Percentiles rank a stretch among this genome's conserved stretches.
phyloP scores from a whole-genome alignment of 208 protist species.

The Leishmania major region DNA sequence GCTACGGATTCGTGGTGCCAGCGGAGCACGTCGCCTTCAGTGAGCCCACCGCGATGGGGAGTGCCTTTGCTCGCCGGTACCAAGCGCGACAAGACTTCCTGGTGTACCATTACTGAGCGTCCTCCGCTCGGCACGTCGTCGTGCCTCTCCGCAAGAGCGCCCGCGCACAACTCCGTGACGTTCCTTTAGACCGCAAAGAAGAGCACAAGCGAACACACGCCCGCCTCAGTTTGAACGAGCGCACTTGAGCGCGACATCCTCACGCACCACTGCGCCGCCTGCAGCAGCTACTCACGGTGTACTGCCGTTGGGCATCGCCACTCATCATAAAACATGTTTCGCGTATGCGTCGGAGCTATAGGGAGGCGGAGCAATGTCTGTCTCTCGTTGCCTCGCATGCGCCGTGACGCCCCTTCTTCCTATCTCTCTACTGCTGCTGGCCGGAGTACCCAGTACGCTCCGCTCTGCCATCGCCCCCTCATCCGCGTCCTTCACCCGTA shows the following conservation, averaged over 20 bases:
- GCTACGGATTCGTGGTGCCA: constrained; percentile 56
- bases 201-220: not conserved
- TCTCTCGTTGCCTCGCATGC: not conserved
- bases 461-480: not conserved
- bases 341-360: not conserved
- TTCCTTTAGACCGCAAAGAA: no score
- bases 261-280: not conserved
- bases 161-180: not conserved
- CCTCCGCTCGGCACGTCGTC: not conserved
- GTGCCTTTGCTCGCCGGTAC: constrained; percentile 52
- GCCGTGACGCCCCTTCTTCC: not conserved
- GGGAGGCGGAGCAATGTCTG: no score
- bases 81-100: constrained; percentile 42
- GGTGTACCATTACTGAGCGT: constrained; percentile 12
- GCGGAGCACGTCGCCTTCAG: constrained; percentile 58
- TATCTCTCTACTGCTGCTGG: not conserved
- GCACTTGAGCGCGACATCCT: not conserved
- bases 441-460: not conserved
- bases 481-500: not conserved
- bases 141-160: not conserved
- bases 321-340: no score
- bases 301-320: not conserved
- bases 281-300: not conserved
- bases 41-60: constrained; percentile 57
- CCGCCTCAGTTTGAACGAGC: not conserved